Percentiles rank a stretch among this genome's conserved stretches.
phyloP scores from a whole-genome alignment of 2,329 filamentous ascomycete genomes.

The Myriosclerotinia curreyana region DNA sequence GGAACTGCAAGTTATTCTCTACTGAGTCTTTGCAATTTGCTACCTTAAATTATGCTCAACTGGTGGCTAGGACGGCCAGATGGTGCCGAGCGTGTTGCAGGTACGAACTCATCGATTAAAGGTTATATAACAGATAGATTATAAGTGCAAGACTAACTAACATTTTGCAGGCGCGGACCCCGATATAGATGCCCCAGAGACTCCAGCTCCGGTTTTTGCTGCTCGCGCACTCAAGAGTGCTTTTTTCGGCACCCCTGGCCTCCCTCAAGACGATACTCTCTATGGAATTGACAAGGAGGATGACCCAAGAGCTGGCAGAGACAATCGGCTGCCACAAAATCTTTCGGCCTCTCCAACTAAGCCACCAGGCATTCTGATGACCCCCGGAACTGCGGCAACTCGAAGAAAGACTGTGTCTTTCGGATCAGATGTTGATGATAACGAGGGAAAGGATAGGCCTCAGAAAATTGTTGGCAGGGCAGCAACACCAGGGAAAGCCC shows the following conservation, averaged over 20 bases:
- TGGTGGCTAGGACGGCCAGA: constrained; percentile 37
- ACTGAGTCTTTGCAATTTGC: background rate
- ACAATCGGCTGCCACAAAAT: constrained; percentile 34
- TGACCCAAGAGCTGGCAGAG: constrained; percentile 29
- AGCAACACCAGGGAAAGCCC: constrained; percentile 38
- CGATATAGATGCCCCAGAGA: constrained; percentile 54
- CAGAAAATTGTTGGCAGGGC: constrained; percentile 28
- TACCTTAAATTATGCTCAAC: constrained; percentile 34
- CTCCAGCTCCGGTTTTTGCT: constrained; percentile 64
- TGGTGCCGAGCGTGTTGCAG: constrained; percentile 31
- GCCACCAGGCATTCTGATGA: constrained; percentile 56
- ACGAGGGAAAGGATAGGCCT: constrained; percentile 28
- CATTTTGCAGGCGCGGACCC: constrained; percentile 10
- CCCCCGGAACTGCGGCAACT: constrained; percentile 59
- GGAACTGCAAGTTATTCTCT: background rate
- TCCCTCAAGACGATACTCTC: constrained; percentile 39
- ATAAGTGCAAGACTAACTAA: background rate
- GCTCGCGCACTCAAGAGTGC: constrained; percentile 63
- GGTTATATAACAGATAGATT: background rate
- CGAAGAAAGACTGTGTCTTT: constrained; percentile 65
- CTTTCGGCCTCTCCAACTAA: constrained; percentile 36
- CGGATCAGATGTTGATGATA: constrained; percentile 50
- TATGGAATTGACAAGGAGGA: constrained; percentile 34
- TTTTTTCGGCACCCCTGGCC: constrained; percentile 58
- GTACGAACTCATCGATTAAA: constrained; percentile 24